Conservation (phyloP, 1,139 yeast species). For the Nadsonia commutata region DNA sequence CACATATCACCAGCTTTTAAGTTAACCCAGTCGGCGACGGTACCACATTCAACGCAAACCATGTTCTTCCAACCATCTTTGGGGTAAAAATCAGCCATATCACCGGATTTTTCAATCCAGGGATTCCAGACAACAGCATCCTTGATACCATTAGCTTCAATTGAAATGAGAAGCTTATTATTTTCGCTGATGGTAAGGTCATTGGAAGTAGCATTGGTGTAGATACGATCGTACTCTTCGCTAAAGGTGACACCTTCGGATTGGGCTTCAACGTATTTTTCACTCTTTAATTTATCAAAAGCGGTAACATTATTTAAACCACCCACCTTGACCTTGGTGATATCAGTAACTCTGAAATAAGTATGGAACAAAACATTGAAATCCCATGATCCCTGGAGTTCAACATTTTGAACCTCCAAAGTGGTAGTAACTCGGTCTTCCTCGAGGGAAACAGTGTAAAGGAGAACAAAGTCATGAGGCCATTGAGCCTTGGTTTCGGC, state of each 20-base stretch:
- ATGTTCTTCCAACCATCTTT: constrained; percentile 67
- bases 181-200: constrained; percentile 48
- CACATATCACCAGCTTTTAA: constrained; percentile 58
- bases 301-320: constrained; percentile 61
- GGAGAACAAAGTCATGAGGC: constrained; percentile 62
- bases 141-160: constrained; percentile 51
- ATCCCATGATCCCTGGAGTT: constrained; percentile 38
- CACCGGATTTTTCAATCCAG: constrained; percentile 66
- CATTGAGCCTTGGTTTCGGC: constrained; percentile 39
- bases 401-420: constrained; percentile 65
- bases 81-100: constrained; percentile 81
- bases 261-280: constrained; percentile 45
- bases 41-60: constrained; percentile 93
- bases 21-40: constrained; percentile 51
- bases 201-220: constrained; percentile 38
- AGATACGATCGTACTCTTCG: constrained; percentile 76
- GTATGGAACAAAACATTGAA: constrained; percentile 95
- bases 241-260: constrained; percentile 59
- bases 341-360: constrained; percentile 62
- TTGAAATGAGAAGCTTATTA: constrained; percentile 54
- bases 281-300: constrained; percentile 57
- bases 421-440: constrained; percentile 36
- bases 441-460: constrained; percentile 49
- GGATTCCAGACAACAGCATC: constrained; percentile 98
- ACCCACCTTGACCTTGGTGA: constrained; percentile 60